phyloP scores from a whole-genome alignment of 495 filamentous ascomycete species.

The Penicillium bialowiezense region DNA sequence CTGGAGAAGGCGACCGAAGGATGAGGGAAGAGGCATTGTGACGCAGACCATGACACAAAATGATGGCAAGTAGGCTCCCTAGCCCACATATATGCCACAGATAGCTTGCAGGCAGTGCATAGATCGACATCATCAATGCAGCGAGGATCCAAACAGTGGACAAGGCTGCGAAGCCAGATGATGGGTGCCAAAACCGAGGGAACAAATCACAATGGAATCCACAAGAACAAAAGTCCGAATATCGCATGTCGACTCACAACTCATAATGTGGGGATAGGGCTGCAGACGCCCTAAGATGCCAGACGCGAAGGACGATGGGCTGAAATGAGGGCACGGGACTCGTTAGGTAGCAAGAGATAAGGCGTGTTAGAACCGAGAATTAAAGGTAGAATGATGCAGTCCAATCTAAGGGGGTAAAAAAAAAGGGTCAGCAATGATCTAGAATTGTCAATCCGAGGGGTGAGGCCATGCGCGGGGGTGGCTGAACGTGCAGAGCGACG shows the following conservation, averaged over 20 bases:
- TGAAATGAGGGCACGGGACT: constrained; percentile 9
- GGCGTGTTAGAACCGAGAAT: no score
- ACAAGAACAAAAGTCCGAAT: constrained; percentile 1
- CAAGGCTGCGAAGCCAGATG: constrained; percentile 4
- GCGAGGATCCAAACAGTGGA: not conserved
- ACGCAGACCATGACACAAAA: constrained; percentile 7
- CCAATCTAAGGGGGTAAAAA: not conserved
- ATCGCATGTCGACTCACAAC: constrained; percentile 27
- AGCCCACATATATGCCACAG: constrained; percentile 4
- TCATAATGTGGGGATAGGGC: constrained; percentile 29
- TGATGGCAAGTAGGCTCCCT: not conserved
- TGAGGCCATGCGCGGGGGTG: constrained; percentile 8
- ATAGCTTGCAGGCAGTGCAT: not conserved
- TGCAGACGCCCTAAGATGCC: constrained; percentile 11
- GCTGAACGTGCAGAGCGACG: not conserved
- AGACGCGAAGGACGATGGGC: constrained; percentile 11
- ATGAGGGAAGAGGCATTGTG: not conserved
- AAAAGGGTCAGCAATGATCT: constrained; percentile 3
- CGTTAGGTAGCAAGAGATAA: constrained; percentile 15
- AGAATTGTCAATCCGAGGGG: constrained; percentile 6
- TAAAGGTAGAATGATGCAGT: not conserved
- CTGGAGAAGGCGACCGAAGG: constrained; percentile 16
- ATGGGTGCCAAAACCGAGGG: not conserved
- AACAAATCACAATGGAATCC: constrained; percentile 1
- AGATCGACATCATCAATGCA: constrained; percentile 4